phyloP scores from a whole-genome alignment of 257 asterid species.

The Vinca minor region DNA sequence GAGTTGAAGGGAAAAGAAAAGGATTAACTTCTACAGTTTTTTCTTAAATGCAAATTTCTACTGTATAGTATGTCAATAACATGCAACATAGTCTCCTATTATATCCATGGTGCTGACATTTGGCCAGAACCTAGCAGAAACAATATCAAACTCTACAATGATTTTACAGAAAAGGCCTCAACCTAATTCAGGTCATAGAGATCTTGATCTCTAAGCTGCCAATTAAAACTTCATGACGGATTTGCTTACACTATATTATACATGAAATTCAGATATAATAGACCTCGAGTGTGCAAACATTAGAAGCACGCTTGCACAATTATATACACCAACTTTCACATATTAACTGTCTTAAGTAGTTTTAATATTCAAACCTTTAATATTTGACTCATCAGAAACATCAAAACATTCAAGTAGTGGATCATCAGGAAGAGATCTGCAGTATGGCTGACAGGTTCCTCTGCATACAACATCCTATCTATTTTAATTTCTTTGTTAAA shows the following conservation, averaged over 20 bases:
- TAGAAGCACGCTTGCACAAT: neutral
- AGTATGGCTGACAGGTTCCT: slow-evolving; percentile 87
- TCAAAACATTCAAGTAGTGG: slow-evolving; percentile 79
- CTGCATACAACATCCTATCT: slow-evolving; percentile 30
- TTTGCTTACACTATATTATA: neutral
- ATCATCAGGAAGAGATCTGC: slow-evolving; percentile 80
- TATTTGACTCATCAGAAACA: slow-evolving; percentile 36
- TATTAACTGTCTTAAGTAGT: neutral
- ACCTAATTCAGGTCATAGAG: neutral
- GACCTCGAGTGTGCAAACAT: neutral
- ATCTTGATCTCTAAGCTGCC: neutral
- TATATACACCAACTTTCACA: neutral
- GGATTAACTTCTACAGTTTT: neutral
- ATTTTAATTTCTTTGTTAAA: neutral
- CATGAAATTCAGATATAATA: neutral
- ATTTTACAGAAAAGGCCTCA: neutral
- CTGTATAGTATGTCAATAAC: neutral
- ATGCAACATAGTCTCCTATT: neutral
- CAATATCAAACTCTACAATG: neutral
- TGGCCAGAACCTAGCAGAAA: neutral
- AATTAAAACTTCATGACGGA: neutral
- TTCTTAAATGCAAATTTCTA: too few species aligned
- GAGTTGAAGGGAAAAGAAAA: neutral
- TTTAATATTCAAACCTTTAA: slow-evolving; percentile 46
- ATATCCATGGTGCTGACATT: neutral